Evolutionary conservation across 768 basidiomycete genomes (phyloP), one percentile per base, ranked within the genome.

Genomic region (Lactifluus hygrophoroides): DNA sequence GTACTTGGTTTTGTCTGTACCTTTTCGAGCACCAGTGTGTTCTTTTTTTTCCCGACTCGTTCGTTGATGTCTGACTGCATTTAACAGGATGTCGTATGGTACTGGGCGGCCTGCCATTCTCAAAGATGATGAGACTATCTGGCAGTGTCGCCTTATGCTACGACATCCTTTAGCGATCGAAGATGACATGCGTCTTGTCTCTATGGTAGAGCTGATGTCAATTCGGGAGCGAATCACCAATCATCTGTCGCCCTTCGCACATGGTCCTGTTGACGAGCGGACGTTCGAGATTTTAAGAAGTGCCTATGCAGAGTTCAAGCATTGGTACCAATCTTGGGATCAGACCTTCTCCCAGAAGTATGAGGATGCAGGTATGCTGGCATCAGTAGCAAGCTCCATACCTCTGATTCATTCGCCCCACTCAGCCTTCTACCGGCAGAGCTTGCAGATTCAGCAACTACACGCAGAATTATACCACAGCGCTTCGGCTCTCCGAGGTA

Each of bases 1-100:
- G 94, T 45, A 91, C 86, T 8, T 97, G 93, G 93, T 93, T 96
- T 68, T 92, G 91, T 66, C 76, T 94, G 16, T 94, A 93, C 68
- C 80, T 95, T 37, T 92, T 94, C 68, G 94, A 95, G 68, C 92
- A 94, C 69, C 93, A 95, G 90, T 93, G 66, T 64, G 88, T 80
- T 23, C 37, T 44, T 32, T n/a, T 53, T 21, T 21, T 23, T 47
- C 42, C 28, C 8, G 27, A 37, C 25, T n/a, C 28, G 40, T 27
- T 40, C 25, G 21, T 23, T 10, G 17, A 37, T 11, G 17, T 32
- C 47, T 57, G 9, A 57, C 52, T 23, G 34, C 30, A 19, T 14
- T 30, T 42, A 51, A n/a, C 63, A 95, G 93, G 67, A 79, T 97
- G 71, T 94, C 93, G 0, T 97, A 94, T 65, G 94, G 94, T 3